phyloP scores from a whole-genome alignment of 2,329 filamentous ascomycete species.

The Chrysoporthe deuterocubensis region DNA sequence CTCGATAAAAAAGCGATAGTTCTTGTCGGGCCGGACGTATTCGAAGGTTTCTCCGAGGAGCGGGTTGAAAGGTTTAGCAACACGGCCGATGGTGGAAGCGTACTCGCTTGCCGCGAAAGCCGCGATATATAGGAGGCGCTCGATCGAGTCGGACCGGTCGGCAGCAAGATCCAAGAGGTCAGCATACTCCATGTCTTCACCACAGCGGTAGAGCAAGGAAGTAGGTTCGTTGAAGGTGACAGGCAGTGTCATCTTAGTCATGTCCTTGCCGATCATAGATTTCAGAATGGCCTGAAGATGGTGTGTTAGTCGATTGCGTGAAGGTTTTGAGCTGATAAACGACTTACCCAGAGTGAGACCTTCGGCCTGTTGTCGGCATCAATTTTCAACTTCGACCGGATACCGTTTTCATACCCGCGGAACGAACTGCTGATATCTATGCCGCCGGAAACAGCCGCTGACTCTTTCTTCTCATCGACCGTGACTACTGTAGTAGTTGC shows the following conservation, averaged over 20 bases:
- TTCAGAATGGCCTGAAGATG: constrained; percentile 81
- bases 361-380: constrained; percentile 92
- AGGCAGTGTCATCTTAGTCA: constrained; percentile 99
- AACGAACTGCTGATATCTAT: constrained; percentile 77
- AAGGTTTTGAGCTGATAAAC: neutral
- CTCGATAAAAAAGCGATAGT: constrained; percentile 97
- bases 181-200: constrained; percentile 97
- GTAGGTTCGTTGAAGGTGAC: constrained; percentile 99
- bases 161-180: constrained; percentile 89
- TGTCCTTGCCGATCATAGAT: constrained; percentile 99
- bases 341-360: constrained; percentile 90
- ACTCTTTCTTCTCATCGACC: constrained; percentile 49
- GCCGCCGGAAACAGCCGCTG: constrained; percentile 47
- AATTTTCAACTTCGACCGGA: constrained; percentile 79
- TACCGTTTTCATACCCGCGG: constrained; percentile 87
- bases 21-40: constrained; percentile 93
- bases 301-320: constrained; percentile 32
- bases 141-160: constrained; percentile 82
- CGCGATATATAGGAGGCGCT: constrained; percentile 91
- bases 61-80: constrained; percentile 98
- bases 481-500: constrained; percentile 34
- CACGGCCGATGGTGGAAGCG: constrained; percentile 92
- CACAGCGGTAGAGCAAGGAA: constrained; percentile 89
- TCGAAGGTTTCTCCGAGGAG: constrained; percentile 96
- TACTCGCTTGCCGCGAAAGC: constrained; percentile 97